Percentiles rank a stretch among this genome's conserved stretches.
Conservation (phyloP, 2,329 filamentous ascomycete species). For the Phialophora verrucosa region DNA sequence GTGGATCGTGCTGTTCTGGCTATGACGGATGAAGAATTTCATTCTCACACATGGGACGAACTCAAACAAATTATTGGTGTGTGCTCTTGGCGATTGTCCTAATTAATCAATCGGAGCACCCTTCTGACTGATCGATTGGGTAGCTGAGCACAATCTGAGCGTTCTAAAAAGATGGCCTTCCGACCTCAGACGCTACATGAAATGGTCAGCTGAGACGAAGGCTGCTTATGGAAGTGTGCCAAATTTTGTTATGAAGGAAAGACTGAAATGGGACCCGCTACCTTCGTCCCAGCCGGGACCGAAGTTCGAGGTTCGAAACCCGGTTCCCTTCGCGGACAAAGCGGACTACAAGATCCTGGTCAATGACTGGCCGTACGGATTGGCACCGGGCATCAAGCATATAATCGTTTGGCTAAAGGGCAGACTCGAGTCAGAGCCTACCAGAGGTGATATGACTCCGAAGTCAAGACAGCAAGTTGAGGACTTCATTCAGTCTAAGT, state of each 20-base stretch:
- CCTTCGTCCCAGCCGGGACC: slow-evolving; percentile 41
- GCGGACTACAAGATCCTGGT: slow-evolving; percentile 62
- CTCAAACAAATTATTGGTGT: slow-evolving; percentile 59
- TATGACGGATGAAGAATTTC: slow-evolving; percentile 59
- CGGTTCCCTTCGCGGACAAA: slow-evolving; percentile 59
- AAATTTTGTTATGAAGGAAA: slow-evolving; percentile 61
- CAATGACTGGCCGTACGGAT: slow-evolving; percentile 70
- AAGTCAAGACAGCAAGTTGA: slow-evolving; percentile 56
- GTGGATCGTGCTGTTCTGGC: slow-evolving; percentile 57
- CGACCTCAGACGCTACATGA: slow-evolving; percentile 64
- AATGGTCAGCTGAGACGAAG: slow-evolving; percentile 62
- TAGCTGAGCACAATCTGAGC: slow-evolving; percentile 59
- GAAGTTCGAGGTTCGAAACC: slow-evolving; percentile 52
- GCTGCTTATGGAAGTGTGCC: slow-evolving; percentile 61
- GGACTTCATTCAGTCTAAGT: slow-evolving; percentile 56
- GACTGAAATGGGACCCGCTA: slow-evolving; percentile 57
- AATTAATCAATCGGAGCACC: neutral
- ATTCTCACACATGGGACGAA: slow-evolving; percentile 59
- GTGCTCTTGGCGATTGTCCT: slow-evolving; percentile 25
- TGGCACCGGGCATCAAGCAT: slow-evolving; percentile 61
- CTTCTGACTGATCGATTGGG: slow-evolving; percentile 21
- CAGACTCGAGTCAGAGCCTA: slow-evolving; percentile 53
- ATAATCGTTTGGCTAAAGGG: slow-evolving; percentile 64
- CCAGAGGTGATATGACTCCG: slow-evolving; percentile 58
- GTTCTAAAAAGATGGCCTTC: slow-evolving; percentile 64